These are phyloP conservation scores for Candida golubevii DNA, from an alignment of 805 yeast species.

Conservation along the genomic window DNA sequence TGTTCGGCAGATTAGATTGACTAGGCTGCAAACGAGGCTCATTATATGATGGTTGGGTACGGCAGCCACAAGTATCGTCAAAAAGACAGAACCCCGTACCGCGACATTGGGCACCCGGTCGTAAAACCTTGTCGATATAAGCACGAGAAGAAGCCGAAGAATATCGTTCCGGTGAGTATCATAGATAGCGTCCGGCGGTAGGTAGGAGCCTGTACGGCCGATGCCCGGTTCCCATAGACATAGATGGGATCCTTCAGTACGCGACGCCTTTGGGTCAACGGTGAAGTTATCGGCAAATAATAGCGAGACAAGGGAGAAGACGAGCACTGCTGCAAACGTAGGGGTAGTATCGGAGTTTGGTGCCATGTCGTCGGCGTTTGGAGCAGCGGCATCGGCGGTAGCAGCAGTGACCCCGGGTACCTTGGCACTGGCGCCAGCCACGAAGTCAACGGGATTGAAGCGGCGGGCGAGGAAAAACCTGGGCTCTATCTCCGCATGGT, in stretches of 20 bases:
- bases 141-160: constrained; percentile 53
- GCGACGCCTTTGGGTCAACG: constrained; percentile 16
- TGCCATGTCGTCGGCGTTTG: background rate
- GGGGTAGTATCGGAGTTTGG: background rate
- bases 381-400: background rate
- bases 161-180: constrained; percentile 69
- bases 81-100: constrained; percentile 53
- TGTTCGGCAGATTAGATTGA: constrained; percentile 59
- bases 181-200: constrained; percentile 26
- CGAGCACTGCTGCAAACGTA: constrained; percentile 3
- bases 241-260: background rate
- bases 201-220: constrained; percentile 40
- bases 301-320: constrained; percentile 33
- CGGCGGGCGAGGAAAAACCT: constrained; percentile 29
- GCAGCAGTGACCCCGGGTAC: background rate
- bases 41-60: constrained; percentile 46
- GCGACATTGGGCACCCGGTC: constrained; percentile 38
- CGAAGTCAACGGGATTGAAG: constrained; percentile 37
- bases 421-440: background rate
- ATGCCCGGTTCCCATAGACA: constrained; percentile 81
- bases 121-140: constrained; percentile 63
- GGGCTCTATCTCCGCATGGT: constrained; percentile 22
- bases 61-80: constrained; percentile 50
- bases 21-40: constrained; percentile 61
- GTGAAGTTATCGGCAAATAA: constrained; percentile 59